Evolutionary conservation across 768 basidiomycete genomes (phyloP).

Genomic region (Boletus edulis): DNA sequence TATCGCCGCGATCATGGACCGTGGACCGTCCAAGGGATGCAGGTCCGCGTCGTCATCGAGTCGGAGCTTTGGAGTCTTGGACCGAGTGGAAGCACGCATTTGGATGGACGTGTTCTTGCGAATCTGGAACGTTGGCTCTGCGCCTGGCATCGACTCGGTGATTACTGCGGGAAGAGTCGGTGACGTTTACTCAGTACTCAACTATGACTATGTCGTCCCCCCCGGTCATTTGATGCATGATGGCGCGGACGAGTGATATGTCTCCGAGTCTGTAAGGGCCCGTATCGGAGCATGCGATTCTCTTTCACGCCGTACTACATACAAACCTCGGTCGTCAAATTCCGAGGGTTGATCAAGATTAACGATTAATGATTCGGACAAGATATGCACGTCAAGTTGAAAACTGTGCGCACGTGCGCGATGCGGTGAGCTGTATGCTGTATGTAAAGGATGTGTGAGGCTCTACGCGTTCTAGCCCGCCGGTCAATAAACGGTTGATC

Average conservation of each 20-base stretch:
- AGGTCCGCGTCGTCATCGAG: not conserved
- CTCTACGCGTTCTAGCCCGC: not conserved
- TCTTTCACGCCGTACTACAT: not conserved
- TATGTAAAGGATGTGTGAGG: not conserved
- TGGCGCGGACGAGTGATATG: too few relatives aligned
- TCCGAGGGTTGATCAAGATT: too few relatives aligned
- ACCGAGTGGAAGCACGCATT: too few relatives aligned
- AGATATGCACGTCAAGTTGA: not conserved
- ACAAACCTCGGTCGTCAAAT: too few relatives aligned
- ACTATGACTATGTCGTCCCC: too few relatives aligned
- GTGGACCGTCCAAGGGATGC: too few relatives aligned
- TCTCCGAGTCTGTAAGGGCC: not conserved
- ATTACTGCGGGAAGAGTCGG: slow-evolving; percentile 3
- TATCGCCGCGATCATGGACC: too few relatives aligned
- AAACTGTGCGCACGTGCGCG: not conserved
- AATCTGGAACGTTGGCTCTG: not conserved
- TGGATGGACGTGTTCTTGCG: not conserved
- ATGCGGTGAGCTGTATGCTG: not conserved
- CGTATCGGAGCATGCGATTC: not conserved
- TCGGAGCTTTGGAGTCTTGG: not conserved
- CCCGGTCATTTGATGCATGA: too few relatives aligned
- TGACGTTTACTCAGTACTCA: too few relatives aligned
- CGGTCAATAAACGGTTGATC: not conserved
- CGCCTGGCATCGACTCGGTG: not conserved
- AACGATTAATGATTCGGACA: too few relatives aligned